phyloP scores from a whole-genome alignment of 768 basidiomycete species.

The Suillus subalutaceus region DNA sequence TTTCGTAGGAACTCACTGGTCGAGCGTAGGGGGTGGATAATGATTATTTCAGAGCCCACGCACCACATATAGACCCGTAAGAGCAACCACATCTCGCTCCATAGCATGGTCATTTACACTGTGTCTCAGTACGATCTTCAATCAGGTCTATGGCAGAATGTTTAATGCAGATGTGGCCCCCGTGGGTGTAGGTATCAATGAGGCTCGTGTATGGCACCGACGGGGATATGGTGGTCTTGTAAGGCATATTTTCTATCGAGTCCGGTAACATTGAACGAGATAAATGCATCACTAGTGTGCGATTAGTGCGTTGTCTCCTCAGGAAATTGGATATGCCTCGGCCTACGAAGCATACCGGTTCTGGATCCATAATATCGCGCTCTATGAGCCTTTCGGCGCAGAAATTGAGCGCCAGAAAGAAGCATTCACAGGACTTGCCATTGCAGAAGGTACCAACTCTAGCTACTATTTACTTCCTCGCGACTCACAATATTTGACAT shows the following conservation, averaged over 20 bases:
- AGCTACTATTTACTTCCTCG: background rate
- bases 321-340: slow-evolving; percentile 74
- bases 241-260: slow-evolving; percentile 21
- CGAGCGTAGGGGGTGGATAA: slow-evolving; percentile 55
- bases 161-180: slow-evolving; percentile 14
- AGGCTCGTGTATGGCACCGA: slow-evolving; percentile 68
- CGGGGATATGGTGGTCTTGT: slow-evolving; percentile 68
- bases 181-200: slow-evolving; percentile 55
- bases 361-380: slow-evolving; percentile 59
- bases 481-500: slow-evolving; percentile 12
- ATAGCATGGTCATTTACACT: slow-evolving; percentile 1
- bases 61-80: slow-evolving; percentile 28
- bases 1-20: slow-evolving; percentile 9
- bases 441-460: slow-evolving; percentile 62
- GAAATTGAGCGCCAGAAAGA: slow-evolving; percentile 67
- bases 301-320: slow-evolving; percentile 53
- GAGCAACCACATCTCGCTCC: background rate
- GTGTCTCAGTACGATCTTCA: slow-evolving; percentile 36
- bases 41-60: slow-evolving; percentile 69
- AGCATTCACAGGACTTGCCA: slow-evolving; percentile 65
- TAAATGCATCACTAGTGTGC: slow-evolving; percentile 42
- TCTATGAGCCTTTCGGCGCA: slow-evolving; percentile 58
- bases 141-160: slow-evolving; percentile 37
- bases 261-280: background rate
- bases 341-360: slow-evolving; percentile 77